A percentile compares a stretch with the other conserved stretches of the same genome.
Conservation (phyloP, 768 basidiomycete species). For the Fistulinella prunicolor region DNA sequence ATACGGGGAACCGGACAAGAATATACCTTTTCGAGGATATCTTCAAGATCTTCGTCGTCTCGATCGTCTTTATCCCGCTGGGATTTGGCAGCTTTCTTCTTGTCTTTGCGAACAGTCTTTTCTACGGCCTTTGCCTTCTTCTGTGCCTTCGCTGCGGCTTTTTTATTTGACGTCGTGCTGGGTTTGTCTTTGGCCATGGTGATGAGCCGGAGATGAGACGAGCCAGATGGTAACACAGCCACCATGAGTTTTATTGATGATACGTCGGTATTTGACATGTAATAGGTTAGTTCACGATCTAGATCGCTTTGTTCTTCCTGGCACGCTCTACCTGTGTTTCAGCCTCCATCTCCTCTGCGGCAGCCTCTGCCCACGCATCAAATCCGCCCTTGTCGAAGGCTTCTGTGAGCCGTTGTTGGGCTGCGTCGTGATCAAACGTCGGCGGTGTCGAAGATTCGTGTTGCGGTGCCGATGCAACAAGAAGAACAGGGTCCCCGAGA, state of each 20-base stretch:
- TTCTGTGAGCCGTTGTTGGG: conserved; percentile 49
- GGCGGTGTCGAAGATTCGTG: background rate
- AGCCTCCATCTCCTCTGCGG: conserved; percentile 52
- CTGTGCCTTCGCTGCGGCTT: conserved; percentile 49
- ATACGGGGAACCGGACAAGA: too few species aligned
- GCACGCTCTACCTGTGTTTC: conserved; percentile 52
- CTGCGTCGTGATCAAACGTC: conserved; percentile 33
- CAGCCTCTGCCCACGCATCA: conserved; percentile 52
- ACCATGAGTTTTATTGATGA: too few species aligned
- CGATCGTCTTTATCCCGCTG: conserved; percentile 50
- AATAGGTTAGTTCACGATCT: background rate
- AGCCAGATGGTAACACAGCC: background rate
- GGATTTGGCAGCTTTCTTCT: conserved; percentile 51
- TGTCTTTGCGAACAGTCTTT: conserved; percentile 68
- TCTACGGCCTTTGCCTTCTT: conserved; percentile 67
- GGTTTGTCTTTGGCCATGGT: conserved; percentile 23
- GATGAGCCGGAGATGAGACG: background rate
- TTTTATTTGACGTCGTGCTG: conserved; percentile 29
- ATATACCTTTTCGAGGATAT: conserved; percentile 73
- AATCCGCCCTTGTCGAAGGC: conserved; percentile 63
- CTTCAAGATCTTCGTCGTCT: conserved; percentile 78
- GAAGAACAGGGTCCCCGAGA: conserved; percentile 1
- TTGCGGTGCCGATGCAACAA: background rate
- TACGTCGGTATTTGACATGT: background rate
- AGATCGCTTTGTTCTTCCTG: conserved; percentile 10